These are phyloP conservation scores for Pelargonium nanum DNA, from an alignment of 345 rosid species.

Conservation along the genomic window DNA sequence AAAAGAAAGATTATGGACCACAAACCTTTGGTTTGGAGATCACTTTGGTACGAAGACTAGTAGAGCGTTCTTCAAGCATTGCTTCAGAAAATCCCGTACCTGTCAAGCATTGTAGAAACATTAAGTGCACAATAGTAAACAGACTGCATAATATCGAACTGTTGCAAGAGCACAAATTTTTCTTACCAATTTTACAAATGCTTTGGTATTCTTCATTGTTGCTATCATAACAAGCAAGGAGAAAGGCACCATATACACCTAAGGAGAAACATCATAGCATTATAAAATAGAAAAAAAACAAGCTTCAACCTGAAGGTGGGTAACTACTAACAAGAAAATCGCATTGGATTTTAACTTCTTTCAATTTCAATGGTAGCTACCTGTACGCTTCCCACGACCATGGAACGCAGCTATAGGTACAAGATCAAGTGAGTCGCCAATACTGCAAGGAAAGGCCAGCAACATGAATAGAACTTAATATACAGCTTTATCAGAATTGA, in stretches of 20 bases:
- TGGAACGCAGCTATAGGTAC: slow-evolving; percentile 94
- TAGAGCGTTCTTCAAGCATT: slow-evolving; percentile 71
- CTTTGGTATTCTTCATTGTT: slow-evolving; percentile 80
- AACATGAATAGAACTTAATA: not conserved
- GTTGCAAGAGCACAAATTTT: slow-evolving; percentile 4
- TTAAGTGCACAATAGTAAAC: slow-evolving; percentile 1
- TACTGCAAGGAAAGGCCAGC: slow-evolving; percentile 32
- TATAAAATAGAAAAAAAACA: slow-evolving; percentile 11
- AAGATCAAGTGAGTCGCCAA: slow-evolving; percentile 89
- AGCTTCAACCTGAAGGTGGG: not conserved
- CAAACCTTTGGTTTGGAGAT: slow-evolving; percentile 67
- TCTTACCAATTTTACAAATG: slow-evolving; percentile 86
- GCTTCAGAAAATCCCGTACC: slow-evolving; percentile 90
- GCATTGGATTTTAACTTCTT: not conserved
- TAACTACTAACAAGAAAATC: not conserved
- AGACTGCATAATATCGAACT: slow-evolving; percentile 6
- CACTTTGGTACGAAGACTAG: slow-evolving; percentile 74
- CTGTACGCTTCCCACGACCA: slow-evolving; percentile 93
- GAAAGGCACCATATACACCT: slow-evolving; percentile 94
- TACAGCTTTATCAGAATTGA: not conserved
- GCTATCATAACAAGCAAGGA: slow-evolving; percentile 79
- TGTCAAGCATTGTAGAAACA: slow-evolving; percentile 16
- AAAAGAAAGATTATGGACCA: slow-evolving; percentile 16
- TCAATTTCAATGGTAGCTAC: slow-evolving; percentile 17
- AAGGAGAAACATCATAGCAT: slow-evolving; percentile 13